Evolutionary conservation across 208 protist species (phyloP).

Genomic region (Acanthamoeba castellanii): DNA sequence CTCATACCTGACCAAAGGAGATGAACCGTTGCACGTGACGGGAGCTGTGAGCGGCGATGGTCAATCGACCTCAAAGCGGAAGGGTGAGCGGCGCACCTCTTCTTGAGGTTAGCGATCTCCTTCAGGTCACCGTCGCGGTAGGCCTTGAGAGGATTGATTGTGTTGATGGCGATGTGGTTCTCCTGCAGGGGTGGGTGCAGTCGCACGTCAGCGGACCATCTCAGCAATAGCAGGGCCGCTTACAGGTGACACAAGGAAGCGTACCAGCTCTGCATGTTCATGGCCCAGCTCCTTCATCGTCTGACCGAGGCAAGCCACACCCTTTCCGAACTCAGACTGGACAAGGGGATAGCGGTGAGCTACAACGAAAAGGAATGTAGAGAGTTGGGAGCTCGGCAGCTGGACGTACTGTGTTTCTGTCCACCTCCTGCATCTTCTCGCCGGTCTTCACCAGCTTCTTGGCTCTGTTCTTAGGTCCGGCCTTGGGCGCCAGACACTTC

Average conservation of each 20-base stretch:
- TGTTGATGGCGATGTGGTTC: background rate
- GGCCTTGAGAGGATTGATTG: slow-evolving; percentile 38
- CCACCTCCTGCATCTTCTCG: slow-evolving; percentile 50
- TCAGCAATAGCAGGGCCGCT: background rate
- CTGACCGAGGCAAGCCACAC: slow-evolving; percentile 15
- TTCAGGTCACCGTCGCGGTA: slow-evolving; percentile 35
- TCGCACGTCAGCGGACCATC: no score
- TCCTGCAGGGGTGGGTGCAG: background rate
- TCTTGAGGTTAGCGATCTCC: slow-evolving; percentile 30
- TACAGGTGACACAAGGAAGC: background rate
- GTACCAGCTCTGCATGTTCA: slow-evolving; percentile 25
- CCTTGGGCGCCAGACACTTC: slow-evolving; percentile 29
- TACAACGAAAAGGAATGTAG: no score
- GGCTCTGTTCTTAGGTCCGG: slow-evolving; percentile 6
- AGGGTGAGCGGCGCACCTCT: background rate
- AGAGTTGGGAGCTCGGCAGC: no score
- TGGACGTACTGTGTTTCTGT: background rate
- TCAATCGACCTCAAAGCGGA: background rate
- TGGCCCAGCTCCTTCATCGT: background rate
- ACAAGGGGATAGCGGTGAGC: background rate
- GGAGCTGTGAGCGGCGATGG: background rate
- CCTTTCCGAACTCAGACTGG: slow-evolving; percentile 1
- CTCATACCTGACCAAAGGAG: background rate
- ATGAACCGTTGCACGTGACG: no score
- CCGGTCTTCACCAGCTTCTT: slow-evolving; percentile 40